Percentiles rank a stretch among this genome's conserved stretches.
phyloP scores from a whole-genome alignment of 139 green algal species.

The Chlamydomonas applanata region DNA sequence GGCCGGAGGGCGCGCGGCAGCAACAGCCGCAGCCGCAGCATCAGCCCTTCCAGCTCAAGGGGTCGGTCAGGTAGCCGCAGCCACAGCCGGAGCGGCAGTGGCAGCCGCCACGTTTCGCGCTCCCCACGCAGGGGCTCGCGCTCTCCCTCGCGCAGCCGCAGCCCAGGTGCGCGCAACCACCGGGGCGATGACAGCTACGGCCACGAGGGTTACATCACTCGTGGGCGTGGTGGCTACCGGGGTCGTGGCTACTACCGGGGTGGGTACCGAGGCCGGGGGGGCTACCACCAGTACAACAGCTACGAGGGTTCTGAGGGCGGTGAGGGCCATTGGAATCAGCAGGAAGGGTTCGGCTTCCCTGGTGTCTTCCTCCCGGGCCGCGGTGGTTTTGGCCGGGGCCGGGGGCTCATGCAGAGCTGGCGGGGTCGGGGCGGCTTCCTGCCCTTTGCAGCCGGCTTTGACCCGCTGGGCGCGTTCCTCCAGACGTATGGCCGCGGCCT shows the following conservation, averaged over 20 bases:
- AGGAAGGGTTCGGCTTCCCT: background rate
- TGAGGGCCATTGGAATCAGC: background rate
- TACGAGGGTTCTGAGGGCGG: too few species aligned
- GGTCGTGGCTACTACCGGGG: background rate
- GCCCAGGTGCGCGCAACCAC: background rate
- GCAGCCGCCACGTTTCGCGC: conserved; percentile 9
- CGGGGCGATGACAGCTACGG: background rate
- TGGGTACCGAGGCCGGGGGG: background rate
- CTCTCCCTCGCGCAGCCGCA: background rate
- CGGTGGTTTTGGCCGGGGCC: background rate
- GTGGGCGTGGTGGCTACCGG: background rate
- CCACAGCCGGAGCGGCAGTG: background rate
- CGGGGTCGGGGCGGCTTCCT: too few species aligned
- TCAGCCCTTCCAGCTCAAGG: conserved; percentile 1
- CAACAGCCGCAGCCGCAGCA: conserved; percentile 1
- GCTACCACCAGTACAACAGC: too few species aligned
- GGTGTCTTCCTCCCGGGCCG: background rate
- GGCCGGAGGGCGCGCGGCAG: background rate
- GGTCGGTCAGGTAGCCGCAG: background rate
- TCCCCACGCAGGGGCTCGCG: conserved; percentile 4
- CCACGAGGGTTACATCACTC: background rate
- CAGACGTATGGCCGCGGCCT: background rate
- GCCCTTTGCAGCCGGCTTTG: background rate
- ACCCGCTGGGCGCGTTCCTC: background rate
- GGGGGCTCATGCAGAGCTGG: too few species aligned